Base-by-base conservation (phyloP, 805 yeast species). In the Candida ponderosae region DNA sequence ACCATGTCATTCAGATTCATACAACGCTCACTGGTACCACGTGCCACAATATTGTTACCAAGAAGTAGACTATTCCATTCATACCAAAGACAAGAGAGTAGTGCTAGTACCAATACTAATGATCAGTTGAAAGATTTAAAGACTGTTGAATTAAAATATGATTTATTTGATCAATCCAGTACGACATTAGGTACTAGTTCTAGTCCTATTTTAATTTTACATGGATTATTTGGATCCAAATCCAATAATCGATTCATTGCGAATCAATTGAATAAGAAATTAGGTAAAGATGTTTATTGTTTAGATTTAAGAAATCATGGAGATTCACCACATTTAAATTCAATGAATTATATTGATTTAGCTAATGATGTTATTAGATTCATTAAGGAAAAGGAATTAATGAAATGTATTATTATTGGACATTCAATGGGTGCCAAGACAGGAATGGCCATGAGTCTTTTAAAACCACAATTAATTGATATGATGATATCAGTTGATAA, bases 401-500 rank as follows among this genome's bases (percentile, higher is more conserved):
- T 51, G 11, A 68, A 71, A 35, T 81, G 85, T 0, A 73, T 83
- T n/a, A 41, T 83, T 16, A 62, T 83, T 15, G 94, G 94, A 0
- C 93, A 83, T 54, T 81, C 90, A 0, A 81, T 85, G 93, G 98
- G 98, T 6, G 98, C 95, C 5, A 89, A 90, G 52, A 73, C 90
- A 0, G 96, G 81, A 6, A 89, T 90, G 97, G 88, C 93, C 0
- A 65, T 83, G 5, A 80, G 86, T 0, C 62, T 93, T 40, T 65
- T 87, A 35, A 65, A 72, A 18, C 90, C 89, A 0, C 71, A 74
- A 1, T 47, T 79, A 10, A 77, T 79, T 6, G 65, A 73, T 13
- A 67, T 78, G 61, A 50, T 88, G 33, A 73, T 89, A 4, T 65
- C 87, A 6, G 95, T 93, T 6, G 98, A 90, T 51, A 90, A 89